These are phyloP conservation scores for Blastobotrys aristatus DNA, from an alignment of 1,139 yeast species.

Conservation along the genomic window DNA sequence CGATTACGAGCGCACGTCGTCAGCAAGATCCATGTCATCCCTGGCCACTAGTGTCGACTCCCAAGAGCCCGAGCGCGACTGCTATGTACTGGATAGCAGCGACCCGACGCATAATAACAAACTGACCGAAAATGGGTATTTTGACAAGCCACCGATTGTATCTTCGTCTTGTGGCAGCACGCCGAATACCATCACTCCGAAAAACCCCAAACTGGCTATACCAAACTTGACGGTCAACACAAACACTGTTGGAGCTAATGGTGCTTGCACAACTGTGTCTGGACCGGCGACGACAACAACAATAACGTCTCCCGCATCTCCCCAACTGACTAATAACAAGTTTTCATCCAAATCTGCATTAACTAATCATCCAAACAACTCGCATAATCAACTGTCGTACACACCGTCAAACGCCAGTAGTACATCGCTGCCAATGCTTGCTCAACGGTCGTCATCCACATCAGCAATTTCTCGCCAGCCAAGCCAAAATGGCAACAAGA, in stretches of 20 bases:
- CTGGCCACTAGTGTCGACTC: slow-evolving; percentile 22
- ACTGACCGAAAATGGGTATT: slow-evolving; percentile 1
- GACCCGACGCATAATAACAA: too few relatives aligned
- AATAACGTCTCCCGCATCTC: neutral
- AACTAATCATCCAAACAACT: neutral
- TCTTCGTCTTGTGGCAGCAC: neutral
- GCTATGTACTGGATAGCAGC: too few relatives aligned
- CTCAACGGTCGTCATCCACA: slow-evolving; percentile 11
- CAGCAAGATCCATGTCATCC: slow-evolving; percentile 21
- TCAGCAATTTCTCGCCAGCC: slow-evolving; percentile 9
- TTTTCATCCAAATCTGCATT: slow-evolving; percentile 5
- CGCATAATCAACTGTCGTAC: slow-evolving; percentile 2
- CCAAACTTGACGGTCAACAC: neutral
- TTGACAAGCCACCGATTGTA: neutral
- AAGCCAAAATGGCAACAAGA: neutral
- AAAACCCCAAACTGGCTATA: neutral
- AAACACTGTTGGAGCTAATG: neutral
- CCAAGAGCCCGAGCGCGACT: slow-evolving; percentile 12
- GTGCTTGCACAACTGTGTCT: neutral
- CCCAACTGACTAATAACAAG: slow-evolving; percentile 3
- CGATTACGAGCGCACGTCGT: slow-evolving; percentile 18
- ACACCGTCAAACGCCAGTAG: neutral
- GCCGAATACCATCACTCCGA: neutral
- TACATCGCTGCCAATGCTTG: slow-evolving; percentile 5
- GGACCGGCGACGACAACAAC: neutral